Evolutionary conservation across 257 asterid genomes (phyloP).

Genomic region (Salvia miltiorrhiza): DNA sequence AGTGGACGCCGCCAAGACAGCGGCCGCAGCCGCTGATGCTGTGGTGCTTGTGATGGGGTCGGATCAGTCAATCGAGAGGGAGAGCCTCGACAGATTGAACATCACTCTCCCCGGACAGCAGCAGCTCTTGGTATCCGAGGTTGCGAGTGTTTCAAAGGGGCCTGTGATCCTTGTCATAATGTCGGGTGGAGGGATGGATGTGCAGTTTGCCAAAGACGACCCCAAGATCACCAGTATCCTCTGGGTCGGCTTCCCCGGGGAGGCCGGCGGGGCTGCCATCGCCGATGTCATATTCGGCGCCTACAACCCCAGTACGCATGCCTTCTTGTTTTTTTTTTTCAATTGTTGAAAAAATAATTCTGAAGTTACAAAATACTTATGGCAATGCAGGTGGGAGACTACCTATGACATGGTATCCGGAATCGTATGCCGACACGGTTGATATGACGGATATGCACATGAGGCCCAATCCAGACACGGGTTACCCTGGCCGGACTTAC

Average conservation of each 20-base stretch:
- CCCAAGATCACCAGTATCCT: constrained; percentile 70
- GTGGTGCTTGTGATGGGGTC: constrained; percentile 84
- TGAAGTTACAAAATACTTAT: neutral
- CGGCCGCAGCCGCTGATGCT: constrained; percentile 64
- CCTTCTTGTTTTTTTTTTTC: too few species aligned
- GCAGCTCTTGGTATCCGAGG: constrained; percentile 45
- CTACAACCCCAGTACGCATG: constrained; percentile 64
- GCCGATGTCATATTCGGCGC: constrained; percentile 69
- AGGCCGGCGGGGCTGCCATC: constrained; percentile 88
- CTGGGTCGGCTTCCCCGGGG: constrained; percentile 96
- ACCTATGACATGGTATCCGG: constrained; percentile 97
- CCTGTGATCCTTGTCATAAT: constrained; percentile 86
- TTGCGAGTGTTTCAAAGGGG: constrained; percentile 64
- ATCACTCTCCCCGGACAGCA: constrained; percentile 94
- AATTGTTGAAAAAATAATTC: too few species aligned
- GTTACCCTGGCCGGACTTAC: constrained; percentile 75
- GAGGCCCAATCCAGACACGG: constrained; percentile 64
- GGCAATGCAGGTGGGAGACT: constrained; percentile 62
- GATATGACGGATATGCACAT: constrained; percentile 82
- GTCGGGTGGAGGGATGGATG: constrained; percentile 91
- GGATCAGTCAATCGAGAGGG: constrained; percentile 65
- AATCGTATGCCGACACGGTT: constrained; percentile 51
- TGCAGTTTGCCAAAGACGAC: constrained; percentile 66
- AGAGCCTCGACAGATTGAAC: constrained; percentile 50
- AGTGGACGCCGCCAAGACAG: constrained; percentile 50